Evolutionary conservation across 495 filamentous ascomycete species (phyloP), one percentile per base, ranked within the genome.

Genomic region (Aspergillus biplanus): DNA sequence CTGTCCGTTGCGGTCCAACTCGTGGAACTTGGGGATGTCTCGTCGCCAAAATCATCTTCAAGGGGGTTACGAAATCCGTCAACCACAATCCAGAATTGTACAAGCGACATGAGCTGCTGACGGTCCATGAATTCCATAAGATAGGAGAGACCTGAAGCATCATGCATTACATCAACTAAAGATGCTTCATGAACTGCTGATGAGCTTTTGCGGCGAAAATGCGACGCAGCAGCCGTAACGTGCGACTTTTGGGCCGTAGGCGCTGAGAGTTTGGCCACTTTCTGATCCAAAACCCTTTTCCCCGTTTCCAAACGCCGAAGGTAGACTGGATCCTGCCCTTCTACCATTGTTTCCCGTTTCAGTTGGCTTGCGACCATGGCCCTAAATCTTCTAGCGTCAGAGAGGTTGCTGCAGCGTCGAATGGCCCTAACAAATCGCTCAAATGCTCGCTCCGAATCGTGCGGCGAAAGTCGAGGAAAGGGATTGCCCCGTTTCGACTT

Each of bases 121-220:
- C 94, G 90, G 73, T 99, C 96, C 96, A 98, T 97, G 72, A 92
- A 97, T 69, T 99, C 96, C 96, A 98, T 99, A 72, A 98, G 97
- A 71, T 97, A 99, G 11, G 93, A 97, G 15, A 98, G 80, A 6
- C 92, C 93, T 1, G 94, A 88, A 8, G 94, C 86, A 73, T 95
- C 90, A 64, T 93, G 89, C 60, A 99, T 83, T 21, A 98, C 77
- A 32, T 98, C 92, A 34, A 85, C 85, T 5, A 98, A 80, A 0
- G 91, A 87, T 8, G 88, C 86, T 66, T 89, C 89, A 61, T 91
- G 87, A 27, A 89, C 70, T 46, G 81, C 81, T 15, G 92, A 87
- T 5, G 73, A 58, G 33, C 61, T 73, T 16, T 77, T 69, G 16
- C 73, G 78, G 49, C 68, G 69, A 69, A 81, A 62, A 66, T 80